Evolutionary conservation across 2,329 filamentous ascomycete species (phyloP).

Genomic region (Dactylella cylindrospora): DNA sequence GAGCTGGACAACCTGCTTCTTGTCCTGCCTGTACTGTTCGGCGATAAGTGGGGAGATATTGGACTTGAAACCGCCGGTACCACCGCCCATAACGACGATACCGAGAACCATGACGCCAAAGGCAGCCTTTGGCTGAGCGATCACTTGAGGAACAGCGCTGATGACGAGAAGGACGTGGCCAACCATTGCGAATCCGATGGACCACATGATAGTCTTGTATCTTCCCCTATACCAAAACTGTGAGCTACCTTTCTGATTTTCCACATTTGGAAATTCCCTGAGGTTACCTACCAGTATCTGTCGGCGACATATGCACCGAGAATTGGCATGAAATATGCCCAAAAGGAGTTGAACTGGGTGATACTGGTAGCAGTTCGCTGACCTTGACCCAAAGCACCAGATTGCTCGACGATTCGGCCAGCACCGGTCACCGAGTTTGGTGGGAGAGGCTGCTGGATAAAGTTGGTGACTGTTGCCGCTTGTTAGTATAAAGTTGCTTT

Average conservation of each 20-base stretch:
- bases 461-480: conserved; percentile 62
- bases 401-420: conserved; percentile 52
- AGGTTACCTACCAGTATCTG: conserved; percentile 48
- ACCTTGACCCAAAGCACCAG: conserved; percentile 62
- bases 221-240: conserved; percentile 58
- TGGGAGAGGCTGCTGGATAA: conserved; percentile 62
- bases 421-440: conserved; percentile 60
- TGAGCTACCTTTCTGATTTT: conserved; percentile 52
- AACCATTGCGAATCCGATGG: conserved; percentile 56
- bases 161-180: conserved; percentile 61
- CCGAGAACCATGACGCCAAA: conserved; percentile 59
- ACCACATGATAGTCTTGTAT: conserved; percentile 63
- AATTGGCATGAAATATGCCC: conserved; percentile 59
- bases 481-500: too few relatives aligned
- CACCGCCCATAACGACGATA: conserved; percentile 56
- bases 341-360: conserved; percentile 63
- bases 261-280: conserved; percentile 57
- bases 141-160: conserved; percentile 53
- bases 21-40: conserved; percentile 49
- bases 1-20: conserved; percentile 47
- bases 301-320: conserved; percentile 20
- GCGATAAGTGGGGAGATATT: conserved; percentile 51
- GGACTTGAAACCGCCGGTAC: conserved; percentile 55
- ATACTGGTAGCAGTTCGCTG: conserved; percentile 59
- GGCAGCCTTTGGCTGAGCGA: conserved; percentile 53